A percentile compares a stretch with the other conserved stretches of the same genome.
phyloP scores from a whole-genome alignment of 2,329 filamentous ascomycete genomes.

The Paecilomyces sp. region DNA sequence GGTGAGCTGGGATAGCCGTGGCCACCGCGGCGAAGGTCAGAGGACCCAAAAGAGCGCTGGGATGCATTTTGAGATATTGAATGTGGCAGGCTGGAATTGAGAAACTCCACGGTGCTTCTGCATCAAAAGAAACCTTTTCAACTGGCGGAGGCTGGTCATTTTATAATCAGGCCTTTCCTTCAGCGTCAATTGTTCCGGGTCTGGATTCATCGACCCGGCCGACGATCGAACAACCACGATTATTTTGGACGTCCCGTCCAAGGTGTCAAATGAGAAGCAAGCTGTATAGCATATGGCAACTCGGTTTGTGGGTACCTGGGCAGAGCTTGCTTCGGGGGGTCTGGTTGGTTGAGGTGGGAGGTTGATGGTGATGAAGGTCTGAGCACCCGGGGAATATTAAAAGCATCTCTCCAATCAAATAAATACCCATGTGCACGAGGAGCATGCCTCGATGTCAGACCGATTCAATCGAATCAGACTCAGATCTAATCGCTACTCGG shows the following conservation, averaged over 20 bases:
- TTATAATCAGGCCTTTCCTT: not conserved
- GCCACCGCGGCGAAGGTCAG: not conserved
- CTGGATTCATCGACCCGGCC: not conserved
- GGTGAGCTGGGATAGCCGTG: conserved; percentile 3
- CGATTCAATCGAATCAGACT: not conserved
- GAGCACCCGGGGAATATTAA: not conserved
- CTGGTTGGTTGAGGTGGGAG: too few species aligned
- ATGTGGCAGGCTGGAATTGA: not conserved
- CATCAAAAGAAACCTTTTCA: not conserved
- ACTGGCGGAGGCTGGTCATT: not conserved
- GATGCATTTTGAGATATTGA: conserved; percentile 1
- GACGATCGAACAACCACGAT: not conserved
- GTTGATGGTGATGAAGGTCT: not conserved
- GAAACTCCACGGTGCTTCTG: not conserved
- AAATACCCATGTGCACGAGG: not conserved
- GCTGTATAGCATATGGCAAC: not conserved
- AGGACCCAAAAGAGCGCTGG: conserved; percentile 1
- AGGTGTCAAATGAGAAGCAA: not conserved
- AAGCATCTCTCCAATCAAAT: not conserved
- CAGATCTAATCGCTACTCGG: not conserved
- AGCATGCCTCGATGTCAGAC: not conserved
- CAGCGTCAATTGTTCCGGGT: not conserved
- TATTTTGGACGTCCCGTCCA: too few species aligned
- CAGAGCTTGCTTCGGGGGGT: not conserved
- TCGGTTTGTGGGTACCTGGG: not conserved